phyloP scores from a whole-genome alignment of 345 rosid species.

The Litchi chinensis region DNA sequence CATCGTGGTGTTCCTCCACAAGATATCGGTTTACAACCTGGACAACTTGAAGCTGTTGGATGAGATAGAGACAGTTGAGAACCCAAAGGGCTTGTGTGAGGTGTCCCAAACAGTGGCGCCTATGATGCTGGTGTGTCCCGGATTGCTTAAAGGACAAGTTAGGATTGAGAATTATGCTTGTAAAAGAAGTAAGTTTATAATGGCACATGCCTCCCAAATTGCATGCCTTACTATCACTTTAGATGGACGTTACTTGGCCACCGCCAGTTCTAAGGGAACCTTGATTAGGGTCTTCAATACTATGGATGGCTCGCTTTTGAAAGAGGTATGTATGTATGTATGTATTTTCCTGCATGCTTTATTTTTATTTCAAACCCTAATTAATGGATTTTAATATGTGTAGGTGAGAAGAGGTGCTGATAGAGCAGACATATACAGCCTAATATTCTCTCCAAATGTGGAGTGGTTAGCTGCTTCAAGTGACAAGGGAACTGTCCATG shows the following conservation, averaged over 20 bases:
- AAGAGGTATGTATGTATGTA: conserved; percentile 40
- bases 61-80: conserved; percentile 44
- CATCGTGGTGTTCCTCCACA: conserved; percentile 70
- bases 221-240: conserved; percentile 39
- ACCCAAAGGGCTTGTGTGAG: conserved; percentile 51
- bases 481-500: conserved; percentile 66
- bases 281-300: conserved; percentile 52
- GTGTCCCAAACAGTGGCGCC: conserved; percentile 37
- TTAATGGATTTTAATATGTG: not conserved
- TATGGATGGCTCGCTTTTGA: conserved; percentile 40
- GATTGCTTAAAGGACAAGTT: conserved; percentile 50
- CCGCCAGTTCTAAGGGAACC: conserved; percentile 55
- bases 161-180: conserved; percentile 48
- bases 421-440: conserved; percentile 62
- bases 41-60: conserved; percentile 37
- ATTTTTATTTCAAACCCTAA: not conserved
- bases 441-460: conserved; percentile 51
- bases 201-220: conserved; percentile 50
- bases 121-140: conserved; percentile 48
- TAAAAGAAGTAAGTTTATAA: conserved; percentile 38
- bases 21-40: conserved; percentile 58
- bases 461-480: conserved; percentile 65
- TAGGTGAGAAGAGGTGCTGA: conserved; percentile 67
- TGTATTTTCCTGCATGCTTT: too few relatives aligned
- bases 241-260: conserved; percentile 50